Base-by-base conservation (phyloP, 2,329 filamentous ascomycete genomes). In the Colletotrichum theobromicola region DNA sequence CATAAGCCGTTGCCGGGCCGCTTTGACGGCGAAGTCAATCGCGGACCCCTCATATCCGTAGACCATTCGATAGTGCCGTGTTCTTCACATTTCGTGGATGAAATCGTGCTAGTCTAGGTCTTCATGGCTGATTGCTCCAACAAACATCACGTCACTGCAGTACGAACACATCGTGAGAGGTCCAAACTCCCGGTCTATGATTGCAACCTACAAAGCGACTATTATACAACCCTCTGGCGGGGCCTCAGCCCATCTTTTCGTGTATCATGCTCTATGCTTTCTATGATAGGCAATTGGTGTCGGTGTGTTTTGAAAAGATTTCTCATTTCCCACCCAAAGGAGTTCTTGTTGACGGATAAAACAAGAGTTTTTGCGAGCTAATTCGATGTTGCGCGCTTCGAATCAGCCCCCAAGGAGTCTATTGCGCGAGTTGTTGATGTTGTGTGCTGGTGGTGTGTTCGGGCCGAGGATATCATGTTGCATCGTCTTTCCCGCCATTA, bases 181-280 rank as follows among this genome's bases (percentile, higher is more conserved):
- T 71, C 32, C 72, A 60, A 80, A 92, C 90, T 77, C 86, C 88
- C 46, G 18, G 63, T 78, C 77, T 78, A 78, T 77, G 74, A 76
- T 78, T 78, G 77, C 72, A 75, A 72, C 63, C 75, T 76, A 77
- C 67, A 81, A 78, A 78, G 74, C 73, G 76, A 80, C 79, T 81
- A 81, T 79, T 80, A 79, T 82, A 81, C 80, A 82, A 77, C 77
- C 78, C 76, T 71, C 76, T 58, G 75, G 72, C 72, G 73, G 75
- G 70, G 72, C 72, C 57, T 50, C 42, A 21, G 66, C 70, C 75
- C 75, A 72, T 77, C 72, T 69, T 62, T 76, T 72, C 75, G 67
- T 70, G 42, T 74, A 75, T 76, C 69, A 72, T 76, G 42, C 75
- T 77, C 77, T 77, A 79, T 79, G 75, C 67, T 77, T 50, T 75